These are phyloP conservation scores for Zygoascus sp. DNA, from an alignment of 1,139 yeast genomes.

Conservation along the genomic window DNA sequence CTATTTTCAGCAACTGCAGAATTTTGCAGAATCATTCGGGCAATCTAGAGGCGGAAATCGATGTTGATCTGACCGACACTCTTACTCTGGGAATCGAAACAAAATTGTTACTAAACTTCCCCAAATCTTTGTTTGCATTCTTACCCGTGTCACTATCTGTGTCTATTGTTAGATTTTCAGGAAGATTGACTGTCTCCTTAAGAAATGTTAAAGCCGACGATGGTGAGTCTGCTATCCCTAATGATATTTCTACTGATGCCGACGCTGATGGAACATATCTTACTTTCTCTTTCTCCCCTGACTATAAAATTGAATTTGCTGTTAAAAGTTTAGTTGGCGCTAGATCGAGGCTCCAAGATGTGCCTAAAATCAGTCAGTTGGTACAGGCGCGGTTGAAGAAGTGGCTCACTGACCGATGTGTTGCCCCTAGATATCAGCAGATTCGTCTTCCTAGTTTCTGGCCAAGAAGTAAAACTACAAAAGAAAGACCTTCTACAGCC, in stretches of 20 bases:
- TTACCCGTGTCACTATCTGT: constrained; percentile 80
- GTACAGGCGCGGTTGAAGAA: constrained; percentile 77
- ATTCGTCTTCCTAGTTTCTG: constrained; percentile 81
- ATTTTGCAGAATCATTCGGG: constrained; percentile 43
- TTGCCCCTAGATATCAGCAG: constrained; percentile 87
- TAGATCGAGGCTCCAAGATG: constrained; percentile 84
- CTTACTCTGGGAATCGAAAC: constrained; percentile 89
- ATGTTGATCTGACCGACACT: constrained; percentile 87
- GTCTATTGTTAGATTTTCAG: constrained; percentile 89
- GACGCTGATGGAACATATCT: constrained; percentile 48
- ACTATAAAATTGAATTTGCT: constrained; percentile 80
- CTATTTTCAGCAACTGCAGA: constrained; percentile 90
- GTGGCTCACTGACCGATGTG: constrained; percentile 91
- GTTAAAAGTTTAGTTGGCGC: constrained; percentile 88
- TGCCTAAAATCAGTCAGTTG: constrained; percentile 83
- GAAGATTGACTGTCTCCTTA: constrained; percentile 78
- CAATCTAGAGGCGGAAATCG: constrained; percentile 75
- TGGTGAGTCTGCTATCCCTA: constrained; percentile 13
- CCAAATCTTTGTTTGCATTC: constrained; percentile 72
- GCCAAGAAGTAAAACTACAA: constrained; percentile 78
- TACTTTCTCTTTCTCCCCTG: constrained; percentile 87
- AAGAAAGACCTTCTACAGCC: constrained; percentile 12
- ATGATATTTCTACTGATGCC: constrained; percentile 5
- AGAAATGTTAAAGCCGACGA: constrained; percentile 30
- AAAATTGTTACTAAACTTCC: constrained; percentile 72